Percentiles rank a stretch among this genome's conserved stretches.
Conservation (phyloP, 2,329 filamentous ascomycete species). For the Byssothecium circinans region DNA sequence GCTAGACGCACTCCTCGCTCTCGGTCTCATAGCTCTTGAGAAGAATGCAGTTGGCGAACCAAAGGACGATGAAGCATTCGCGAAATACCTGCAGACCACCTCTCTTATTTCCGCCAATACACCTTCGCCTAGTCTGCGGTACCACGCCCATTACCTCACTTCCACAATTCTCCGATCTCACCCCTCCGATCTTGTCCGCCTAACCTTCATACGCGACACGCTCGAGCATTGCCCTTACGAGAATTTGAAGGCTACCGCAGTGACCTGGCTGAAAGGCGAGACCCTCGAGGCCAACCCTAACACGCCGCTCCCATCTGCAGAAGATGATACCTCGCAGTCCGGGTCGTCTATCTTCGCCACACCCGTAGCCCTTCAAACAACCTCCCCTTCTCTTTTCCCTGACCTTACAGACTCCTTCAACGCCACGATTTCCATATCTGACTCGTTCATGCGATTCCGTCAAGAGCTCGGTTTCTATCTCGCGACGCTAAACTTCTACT, state of each 20-base stretch:
- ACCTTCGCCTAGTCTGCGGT: slow-evolving; percentile 50
- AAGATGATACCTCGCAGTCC: slow-evolving; percentile 15
- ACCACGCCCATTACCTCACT: slow-evolving; percentile 53
- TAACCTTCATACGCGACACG: slow-evolving; percentile 58
- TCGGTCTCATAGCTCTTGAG: slow-evolving; percentile 55
- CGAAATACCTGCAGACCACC: slow-evolving; percentile 54
- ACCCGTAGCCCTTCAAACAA: slow-evolving; percentile 49
- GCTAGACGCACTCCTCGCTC: slow-evolving; percentile 56
- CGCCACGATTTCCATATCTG: slow-evolving; percentile 23
- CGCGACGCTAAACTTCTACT: slow-evolving; percentile 61
- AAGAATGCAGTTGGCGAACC: slow-evolving; percentile 50
- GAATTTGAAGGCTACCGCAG: slow-evolving; percentile 59
- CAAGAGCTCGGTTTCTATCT: slow-evolving; percentile 59
- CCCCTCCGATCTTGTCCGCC: slow-evolving; percentile 53
- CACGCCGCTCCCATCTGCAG: slow-evolving; percentile 7
- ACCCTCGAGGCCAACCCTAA: slow-evolving; percentile 51
- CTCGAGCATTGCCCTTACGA: slow-evolving; percentile 58
- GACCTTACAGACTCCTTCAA: slow-evolving; percentile 49
- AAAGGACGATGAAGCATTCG: slow-evolving; percentile 54
- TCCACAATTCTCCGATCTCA: slow-evolving; percentile 56
- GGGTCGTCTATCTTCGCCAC: slow-evolving; percentile 48
- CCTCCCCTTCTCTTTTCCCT: slow-evolving; percentile 57
- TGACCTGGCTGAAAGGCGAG: slow-evolving; percentile 64
- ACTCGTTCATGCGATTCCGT: slow-evolving; percentile 50
- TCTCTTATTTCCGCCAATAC: slow-evolving; percentile 54